These are phyloP conservation scores for Boletus smithii DNA, from an alignment of 1,284 basidiomycete species.

Conservation along the genomic window DNA sequence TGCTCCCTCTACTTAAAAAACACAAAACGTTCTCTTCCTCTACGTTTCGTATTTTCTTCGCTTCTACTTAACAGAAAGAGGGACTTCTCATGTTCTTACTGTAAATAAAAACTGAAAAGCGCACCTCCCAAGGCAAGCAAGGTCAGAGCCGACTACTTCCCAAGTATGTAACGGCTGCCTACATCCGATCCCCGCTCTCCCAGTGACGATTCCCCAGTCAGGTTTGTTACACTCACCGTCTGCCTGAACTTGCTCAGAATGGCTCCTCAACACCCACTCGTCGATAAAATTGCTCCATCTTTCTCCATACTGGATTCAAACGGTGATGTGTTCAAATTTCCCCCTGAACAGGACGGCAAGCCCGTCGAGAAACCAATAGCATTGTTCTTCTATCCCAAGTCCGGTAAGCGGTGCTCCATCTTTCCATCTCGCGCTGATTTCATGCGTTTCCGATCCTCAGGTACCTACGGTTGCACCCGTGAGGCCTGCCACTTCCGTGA, in stretches of 20 bases:
- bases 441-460: slow-evolving; percentile 34
- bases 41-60: too few species aligned
- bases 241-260: slow-evolving; percentile 27
- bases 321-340: slow-evolving; percentile 48
- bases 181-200: too few species aligned
- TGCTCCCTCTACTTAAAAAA: too few species aligned
- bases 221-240: background rate
- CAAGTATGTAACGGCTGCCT: too few species aligned
- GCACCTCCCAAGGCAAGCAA: too few species aligned
- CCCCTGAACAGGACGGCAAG: slow-evolving; percentile 42
- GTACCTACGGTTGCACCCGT: slow-evolving; percentile 71
- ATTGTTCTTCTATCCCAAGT: slow-evolving; percentile 74
- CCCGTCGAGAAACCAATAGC: slow-evolving; percentile 52
- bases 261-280: slow-evolving; percentile 38
- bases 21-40: too few species aligned
- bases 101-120: too few species aligned
- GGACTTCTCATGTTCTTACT: too few species aligned
- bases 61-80: too few species aligned
- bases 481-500: slow-evolving; percentile 80
- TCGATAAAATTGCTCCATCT: slow-evolving; percentile 49
- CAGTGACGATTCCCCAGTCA: too few species aligned
- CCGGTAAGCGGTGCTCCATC: slow-evolving; percentile 36
- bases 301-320: slow-evolving; percentile 49
- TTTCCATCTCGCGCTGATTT: slow-evolving; percentile 5
- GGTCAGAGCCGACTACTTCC: too few species aligned